Evolutionary conservation across 805 yeast species (phyloP).

Genomic region (Lachancea sp.): DNA sequence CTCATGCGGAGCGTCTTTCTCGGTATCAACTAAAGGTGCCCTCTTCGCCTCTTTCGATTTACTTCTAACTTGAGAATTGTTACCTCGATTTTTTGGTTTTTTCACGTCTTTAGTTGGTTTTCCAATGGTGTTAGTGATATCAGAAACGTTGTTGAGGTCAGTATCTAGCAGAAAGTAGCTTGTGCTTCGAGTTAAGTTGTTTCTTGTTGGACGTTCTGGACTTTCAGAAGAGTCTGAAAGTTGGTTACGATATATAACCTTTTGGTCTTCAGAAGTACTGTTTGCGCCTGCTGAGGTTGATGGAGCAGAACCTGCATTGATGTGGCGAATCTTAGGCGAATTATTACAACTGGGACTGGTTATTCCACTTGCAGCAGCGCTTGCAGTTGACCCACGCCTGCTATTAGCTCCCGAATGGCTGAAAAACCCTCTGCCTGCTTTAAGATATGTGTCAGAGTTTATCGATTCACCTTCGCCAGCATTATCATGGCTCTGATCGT

Average conservation of each 20-base stretch:
- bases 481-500: background rate
- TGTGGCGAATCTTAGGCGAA: background rate
- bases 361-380: constrained; percentile 7
- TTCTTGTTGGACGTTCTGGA: constrained; percentile 5
- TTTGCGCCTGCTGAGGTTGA: background rate
- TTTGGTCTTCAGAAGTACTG: background rate
- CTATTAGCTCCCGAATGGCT: constrained; percentile 6
- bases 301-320: background rate
- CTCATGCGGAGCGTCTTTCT: constrained; percentile 1
- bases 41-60: background rate
- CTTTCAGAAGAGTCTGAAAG: constrained; percentile 7
- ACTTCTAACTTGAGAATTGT: no score
- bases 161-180: constrained; percentile 26
- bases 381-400: constrained; percentile 15
- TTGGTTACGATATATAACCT: constrained; percentile 1
- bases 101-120: constrained; percentile 4
- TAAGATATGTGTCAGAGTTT: background rate
- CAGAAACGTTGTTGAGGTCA: constrained; percentile 26
- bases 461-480: background rate
- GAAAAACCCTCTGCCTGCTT: constrained; percentile 1
- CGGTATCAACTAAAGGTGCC: constrained; percentile 2
- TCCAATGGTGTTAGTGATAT: constrained; percentile 17
- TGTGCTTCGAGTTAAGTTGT: constrained; percentile 3
- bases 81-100: background rate
- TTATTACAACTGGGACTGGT: background rate